Base-by-base conservation (phyloP, 257 asterid genomes). In the Salvia splendens region DNA sequence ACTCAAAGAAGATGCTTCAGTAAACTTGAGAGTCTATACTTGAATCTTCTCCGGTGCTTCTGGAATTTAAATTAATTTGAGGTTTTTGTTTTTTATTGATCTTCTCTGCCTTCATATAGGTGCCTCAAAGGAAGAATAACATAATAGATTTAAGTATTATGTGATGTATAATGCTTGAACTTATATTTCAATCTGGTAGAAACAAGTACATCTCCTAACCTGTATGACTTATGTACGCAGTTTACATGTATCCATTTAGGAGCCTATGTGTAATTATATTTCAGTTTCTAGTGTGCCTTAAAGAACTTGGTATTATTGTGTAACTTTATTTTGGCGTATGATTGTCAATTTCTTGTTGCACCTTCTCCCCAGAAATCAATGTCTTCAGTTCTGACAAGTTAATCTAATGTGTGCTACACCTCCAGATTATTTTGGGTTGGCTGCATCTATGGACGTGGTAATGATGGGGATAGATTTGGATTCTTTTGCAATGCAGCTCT, bases 401-500 rank as follows among this genome's bases (percentile, higher is more conserved):
- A 54, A 68, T 75, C 69, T 72, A 51, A 48, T 52, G 12, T 66
- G 48, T 80, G 70, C 66, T 61, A 57, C 68, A 75, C 69, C 68
- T 69, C 65, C 89, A 94, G 99, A 69, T 86, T 85, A 63, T 91
- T 94, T 77, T 80, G 79, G 92, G 86, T 73, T 63, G 99, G 98
- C 43, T 81, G 96, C 78, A 61, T 94, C 64, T 94, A 94, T 71
- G 98, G 98, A 49, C 82, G 96, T 66, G 72, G 41, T 46, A 88
- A 94, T 71, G 99, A 94, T 62, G 95, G 84, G 45, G 96, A 91
- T 75, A 81, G 99, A 78, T 94, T 94, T 80, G 91, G 89, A 75
- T 94, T 94, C 89, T 94, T 94, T 80, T 88, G 98, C 79, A 86
- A 91, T 49, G 98, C 96, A 41, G 96, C 98, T 73, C 89, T 94